Evolutionary conservation across 1,284 basidiomycete species (phyloP).

Genomic region (Melampsora occidentalis): DNA sequence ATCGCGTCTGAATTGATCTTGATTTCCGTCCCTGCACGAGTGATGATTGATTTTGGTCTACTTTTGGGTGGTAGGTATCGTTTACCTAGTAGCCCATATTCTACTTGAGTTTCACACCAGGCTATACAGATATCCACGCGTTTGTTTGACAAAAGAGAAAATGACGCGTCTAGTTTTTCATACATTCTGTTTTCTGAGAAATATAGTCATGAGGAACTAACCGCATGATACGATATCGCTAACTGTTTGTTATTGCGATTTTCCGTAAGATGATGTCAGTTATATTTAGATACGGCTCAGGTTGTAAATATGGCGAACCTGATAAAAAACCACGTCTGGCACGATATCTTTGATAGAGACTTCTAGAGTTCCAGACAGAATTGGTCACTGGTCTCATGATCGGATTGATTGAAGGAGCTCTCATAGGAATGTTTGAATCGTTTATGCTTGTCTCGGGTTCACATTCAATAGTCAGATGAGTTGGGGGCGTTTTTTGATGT

Average conservation of each 20-base stretch:
- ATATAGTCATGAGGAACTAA: not conserved
- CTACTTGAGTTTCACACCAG: conserved; percentile 42
- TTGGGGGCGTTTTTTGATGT: not conserved
- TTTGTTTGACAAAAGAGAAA: not conserved
- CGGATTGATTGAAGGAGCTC: not conserved
- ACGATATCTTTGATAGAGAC: conserved; percentile 13
- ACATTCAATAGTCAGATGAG: not conserved
- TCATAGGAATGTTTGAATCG: not conserved
- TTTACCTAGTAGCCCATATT: conserved; percentile 38
- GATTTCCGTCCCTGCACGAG: conserved; percentile 13
- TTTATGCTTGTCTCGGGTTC: not conserved
- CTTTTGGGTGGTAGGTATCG: conserved; percentile 18
- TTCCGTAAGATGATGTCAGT: not conserved
- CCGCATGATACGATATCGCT: conserved; percentile 38
- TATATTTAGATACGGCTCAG: too few relatives aligned
- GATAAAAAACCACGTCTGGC: conserved; percentile 12
- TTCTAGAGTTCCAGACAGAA: not conserved
- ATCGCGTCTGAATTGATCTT: conserved; percentile 8
- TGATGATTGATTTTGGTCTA: conserved; percentile 18
- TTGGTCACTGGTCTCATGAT: not conserved
- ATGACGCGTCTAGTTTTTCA: not conserved
- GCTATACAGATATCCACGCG: not conserved
- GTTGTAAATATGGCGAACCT: not conserved
- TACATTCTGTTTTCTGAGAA: not conserved
- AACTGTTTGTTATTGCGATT: conserved; percentile 16